Conservation (phyloP, 208 protist genomes). For the Herpetomonas tarakana region DNA sequence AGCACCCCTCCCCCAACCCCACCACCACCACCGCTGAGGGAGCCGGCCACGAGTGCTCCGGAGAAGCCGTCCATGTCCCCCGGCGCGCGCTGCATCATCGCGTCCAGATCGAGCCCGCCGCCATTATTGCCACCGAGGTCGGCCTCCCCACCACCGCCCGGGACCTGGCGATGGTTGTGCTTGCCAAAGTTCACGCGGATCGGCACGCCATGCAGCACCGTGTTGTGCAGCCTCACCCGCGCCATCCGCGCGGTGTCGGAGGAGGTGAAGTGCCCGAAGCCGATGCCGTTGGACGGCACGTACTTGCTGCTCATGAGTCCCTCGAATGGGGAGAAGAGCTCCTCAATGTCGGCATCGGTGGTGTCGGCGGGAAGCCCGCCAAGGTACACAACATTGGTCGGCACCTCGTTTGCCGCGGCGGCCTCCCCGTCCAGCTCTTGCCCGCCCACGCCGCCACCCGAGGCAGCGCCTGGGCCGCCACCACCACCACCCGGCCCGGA, state of each 20-base stretch:
- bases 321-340: conserved; percentile 66
- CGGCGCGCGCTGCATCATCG: conserved; percentile 34
- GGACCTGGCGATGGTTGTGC: conserved; percentile 54
- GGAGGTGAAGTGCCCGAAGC: conserved; percentile 83
- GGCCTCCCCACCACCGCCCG: conserved; percentile 4
- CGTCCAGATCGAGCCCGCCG: conserved; percentile 33
- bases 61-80: conserved; percentile 20
- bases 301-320: conserved; percentile 87
- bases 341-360: conserved; percentile 60
- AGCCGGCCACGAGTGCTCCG: conserved; percentile 39
- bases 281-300: conserved; percentile 58
- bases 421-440: conserved; percentile 29
- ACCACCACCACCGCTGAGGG: conserved; percentile 12
- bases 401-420: conserved; percentile 58
- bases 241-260: conserved; percentile 55
- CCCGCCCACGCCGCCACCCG: conserved; percentile 4
- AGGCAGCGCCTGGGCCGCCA: conserved; percentile 4
- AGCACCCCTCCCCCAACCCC: conserved; percentile 16
- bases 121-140: conserved; percentile 6
- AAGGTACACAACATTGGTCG: conserved; percentile 86
- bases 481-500: conserved; percentile 4
- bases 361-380: conserved; percentile 68
- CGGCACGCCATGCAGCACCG: conserved; percentile 54
- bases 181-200: conserved; percentile 85
- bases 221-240: conserved; percentile 51